phyloP scores from a whole-genome alignment of 176 grass and related monocot species.

The Avena atlantica region DNA sequence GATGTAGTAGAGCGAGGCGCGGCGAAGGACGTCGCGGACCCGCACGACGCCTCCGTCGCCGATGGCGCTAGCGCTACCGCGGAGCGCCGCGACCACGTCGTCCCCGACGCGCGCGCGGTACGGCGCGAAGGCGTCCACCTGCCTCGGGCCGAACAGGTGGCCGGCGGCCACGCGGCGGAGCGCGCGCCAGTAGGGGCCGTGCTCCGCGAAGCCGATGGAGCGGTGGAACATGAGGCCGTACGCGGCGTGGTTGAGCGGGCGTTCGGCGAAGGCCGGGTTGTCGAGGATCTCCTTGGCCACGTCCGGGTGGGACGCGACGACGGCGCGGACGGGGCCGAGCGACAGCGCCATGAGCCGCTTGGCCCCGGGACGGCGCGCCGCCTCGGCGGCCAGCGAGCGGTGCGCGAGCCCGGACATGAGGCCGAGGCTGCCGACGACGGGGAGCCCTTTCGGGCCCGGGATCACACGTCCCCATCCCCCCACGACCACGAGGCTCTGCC shows the following conservation, averaged over 20 bases:
- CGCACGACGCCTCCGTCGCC: conserved; percentile 14
- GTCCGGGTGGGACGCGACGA: conserved; percentile 78
- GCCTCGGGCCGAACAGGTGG: conserved; percentile 76
- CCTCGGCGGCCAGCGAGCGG: conserved; percentile 52
- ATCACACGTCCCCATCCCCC: conserved; percentile 21
- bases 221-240: conserved; percentile 97
- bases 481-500: neutral
- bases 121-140: conserved; percentile 62
- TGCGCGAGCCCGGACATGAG: conserved; percentile 87
- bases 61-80: neutral
- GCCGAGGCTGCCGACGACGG: conserved; percentile 76
- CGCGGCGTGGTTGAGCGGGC: conserved; percentile 70
- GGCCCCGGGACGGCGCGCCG: conserved; percentile 50
- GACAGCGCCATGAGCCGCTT: conserved; percentile 86
- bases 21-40: conserved; percentile 66
- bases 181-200: conserved; percentile 72
- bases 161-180: conserved; percentile 63
- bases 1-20: conserved; percentile 81
- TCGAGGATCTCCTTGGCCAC: conserved; percentile 85
- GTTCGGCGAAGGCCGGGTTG: conserved; percentile 70
- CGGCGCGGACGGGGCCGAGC: conserved; percentile 68
- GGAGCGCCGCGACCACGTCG: conserved; percentile 52
- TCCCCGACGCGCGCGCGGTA: conserved; percentile 62
- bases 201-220: conserved; percentile 86
- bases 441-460: conserved; percentile 71